Evolutionary conservation across 2,329 filamentous ascomycete species (phyloP).

Genomic region (Sclerotinia minor): DNA sequence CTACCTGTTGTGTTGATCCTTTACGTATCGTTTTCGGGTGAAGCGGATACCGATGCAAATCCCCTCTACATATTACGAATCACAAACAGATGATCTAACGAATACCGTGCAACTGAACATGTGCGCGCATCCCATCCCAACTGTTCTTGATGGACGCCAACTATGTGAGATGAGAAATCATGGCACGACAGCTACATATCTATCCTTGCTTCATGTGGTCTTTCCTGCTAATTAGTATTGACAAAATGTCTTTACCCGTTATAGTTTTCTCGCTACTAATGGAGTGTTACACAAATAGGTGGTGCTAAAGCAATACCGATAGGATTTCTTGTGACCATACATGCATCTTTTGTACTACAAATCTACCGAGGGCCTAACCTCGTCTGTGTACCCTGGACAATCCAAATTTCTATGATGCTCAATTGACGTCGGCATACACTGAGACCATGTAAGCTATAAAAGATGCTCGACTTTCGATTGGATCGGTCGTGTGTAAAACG

Average conservation of each 20-base stretch:
- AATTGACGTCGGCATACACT: neutral
- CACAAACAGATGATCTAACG: constrained; percentile 14
- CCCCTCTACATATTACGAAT: constrained; percentile 14
- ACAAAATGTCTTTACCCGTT: constrained; percentile 11
- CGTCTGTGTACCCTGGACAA: neutral
- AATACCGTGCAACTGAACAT: constrained; percentile 8
- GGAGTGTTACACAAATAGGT: constrained; percentile 5
- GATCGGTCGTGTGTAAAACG: constrained; percentile 7
- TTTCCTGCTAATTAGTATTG: constrained; percentile 9
- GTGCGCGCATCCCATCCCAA: constrained; percentile 20
- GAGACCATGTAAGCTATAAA: neutral
- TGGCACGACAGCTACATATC: constrained; percentile 11
- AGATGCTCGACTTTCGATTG: neutral
- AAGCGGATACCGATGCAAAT: constrained; percentile 9
- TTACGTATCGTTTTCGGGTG: neutral
- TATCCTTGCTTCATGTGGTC: constrained; percentile 10
- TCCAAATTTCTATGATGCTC: constrained; percentile 8
- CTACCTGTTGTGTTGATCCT: neutral
- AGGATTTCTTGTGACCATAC: neutral
- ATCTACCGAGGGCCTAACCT: neutral
- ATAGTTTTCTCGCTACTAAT: neutral
- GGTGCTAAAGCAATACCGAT: constrained; percentile 9
- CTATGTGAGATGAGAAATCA: constrained; percentile 15
- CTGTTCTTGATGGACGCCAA: constrained; percentile 15
- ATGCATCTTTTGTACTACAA: constrained; percentile 3